Conservation (phyloP, 2,329 filamentous ascomycete species). For the Exophiala bonariae region DNA sequence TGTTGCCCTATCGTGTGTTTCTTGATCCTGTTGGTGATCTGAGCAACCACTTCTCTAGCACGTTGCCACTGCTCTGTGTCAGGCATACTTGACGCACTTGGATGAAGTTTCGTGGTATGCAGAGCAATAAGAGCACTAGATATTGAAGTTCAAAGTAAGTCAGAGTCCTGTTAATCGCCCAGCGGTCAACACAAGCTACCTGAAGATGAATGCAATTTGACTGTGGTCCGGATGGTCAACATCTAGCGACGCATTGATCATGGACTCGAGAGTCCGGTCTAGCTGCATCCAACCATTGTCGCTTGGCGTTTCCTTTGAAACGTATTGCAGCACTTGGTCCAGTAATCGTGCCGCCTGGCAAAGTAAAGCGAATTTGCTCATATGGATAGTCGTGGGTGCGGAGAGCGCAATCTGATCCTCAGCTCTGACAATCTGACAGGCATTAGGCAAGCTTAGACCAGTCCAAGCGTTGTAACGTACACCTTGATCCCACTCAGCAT, state of each 20-base stretch:
- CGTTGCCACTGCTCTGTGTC: constrained; percentile 1
- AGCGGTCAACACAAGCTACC: constrained; percentile 15
- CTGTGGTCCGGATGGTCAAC: constrained; percentile 22
- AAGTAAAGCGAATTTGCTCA: constrained; percentile 29
- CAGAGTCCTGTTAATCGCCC: too few relatives aligned
- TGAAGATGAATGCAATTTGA: constrained; percentile 30
- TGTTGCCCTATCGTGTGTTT: constrained; percentile 19
- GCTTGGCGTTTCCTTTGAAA: constrained; percentile 5
- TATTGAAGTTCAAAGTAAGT: too few relatives aligned
- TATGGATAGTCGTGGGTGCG: constrained; percentile 27
- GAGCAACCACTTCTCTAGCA: constrained; percentile 1
- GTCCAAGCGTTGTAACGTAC: not conserved
- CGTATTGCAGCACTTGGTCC: constrained; percentile 15
- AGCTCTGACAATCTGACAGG: constrained; percentile 1
- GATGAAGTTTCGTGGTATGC: not conserved
- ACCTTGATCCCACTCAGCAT: constrained; percentile 7
- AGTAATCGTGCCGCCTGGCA: constrained; percentile 19
- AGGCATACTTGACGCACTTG: too few relatives aligned
- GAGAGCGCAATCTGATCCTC: constrained; percentile 22
- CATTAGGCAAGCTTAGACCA: not conserved
- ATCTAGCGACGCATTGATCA: constrained; percentile 25
- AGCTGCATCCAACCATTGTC: constrained; percentile 19
- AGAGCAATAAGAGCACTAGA: constrained; percentile 5
- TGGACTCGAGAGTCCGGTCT: constrained; percentile 27
- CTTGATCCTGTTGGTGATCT: constrained; percentile 5